Percentiles rank a stretch among this genome's conserved stretches.
These are phyloP conservation scores for Cordyceps fumosorosea DNA, from an alignment of 2,329 filamentous ascomycete species.

Conservation along the genomic window DNA sequence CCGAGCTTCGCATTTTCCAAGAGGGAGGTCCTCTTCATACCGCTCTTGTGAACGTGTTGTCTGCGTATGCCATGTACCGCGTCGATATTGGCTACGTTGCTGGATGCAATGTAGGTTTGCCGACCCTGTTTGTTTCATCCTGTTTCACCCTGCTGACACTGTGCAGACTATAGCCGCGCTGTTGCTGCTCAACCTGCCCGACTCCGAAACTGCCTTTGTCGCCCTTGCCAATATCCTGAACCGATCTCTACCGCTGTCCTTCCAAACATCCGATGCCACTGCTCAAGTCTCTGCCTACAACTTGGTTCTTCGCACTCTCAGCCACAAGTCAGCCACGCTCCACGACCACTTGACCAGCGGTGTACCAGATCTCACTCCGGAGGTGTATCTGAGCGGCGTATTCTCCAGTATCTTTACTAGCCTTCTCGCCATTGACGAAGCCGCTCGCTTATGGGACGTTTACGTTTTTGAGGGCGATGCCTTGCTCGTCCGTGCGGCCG, in stretches of 20 bases:
- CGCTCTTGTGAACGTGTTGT: conserved; percentile 63
- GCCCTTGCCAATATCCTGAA: conserved; percentile 72
- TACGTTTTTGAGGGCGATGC: conserved; percentile 77
- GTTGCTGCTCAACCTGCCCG: conserved; percentile 63
- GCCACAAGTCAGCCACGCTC: conserved; percentile 57
- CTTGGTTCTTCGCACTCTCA: conserved; percentile 60
- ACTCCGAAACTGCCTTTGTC: conserved; percentile 59
- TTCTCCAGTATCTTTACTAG: conserved; percentile 60
- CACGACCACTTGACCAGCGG: conserved; percentile 55
- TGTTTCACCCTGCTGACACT: conserved; percentile 15
- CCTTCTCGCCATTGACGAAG: conserved; percentile 60
- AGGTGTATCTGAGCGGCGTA: conserved; percentile 51
- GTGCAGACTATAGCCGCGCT: conserved; percentile 63
- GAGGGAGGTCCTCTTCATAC: conserved; percentile 59
- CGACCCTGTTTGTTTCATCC: background rate
- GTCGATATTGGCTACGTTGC: conserved; percentile 73
- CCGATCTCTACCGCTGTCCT: conserved; percentile 65
- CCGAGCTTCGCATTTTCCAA: conserved; percentile 67
- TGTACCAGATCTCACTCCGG: conserved; percentile 38
- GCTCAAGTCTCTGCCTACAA: conserved; percentile 64
- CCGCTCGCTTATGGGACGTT: conserved; percentile 70
- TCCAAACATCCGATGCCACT: conserved; percentile 63
- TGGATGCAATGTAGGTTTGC: conserved; percentile 63
- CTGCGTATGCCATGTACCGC: conserved; percentile 75
- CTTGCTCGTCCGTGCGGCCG: conserved; percentile 62